Base-by-base conservation (phyloP, 1,139 yeast genomes). In the Lodderomyces metapsilosis region DNA sequence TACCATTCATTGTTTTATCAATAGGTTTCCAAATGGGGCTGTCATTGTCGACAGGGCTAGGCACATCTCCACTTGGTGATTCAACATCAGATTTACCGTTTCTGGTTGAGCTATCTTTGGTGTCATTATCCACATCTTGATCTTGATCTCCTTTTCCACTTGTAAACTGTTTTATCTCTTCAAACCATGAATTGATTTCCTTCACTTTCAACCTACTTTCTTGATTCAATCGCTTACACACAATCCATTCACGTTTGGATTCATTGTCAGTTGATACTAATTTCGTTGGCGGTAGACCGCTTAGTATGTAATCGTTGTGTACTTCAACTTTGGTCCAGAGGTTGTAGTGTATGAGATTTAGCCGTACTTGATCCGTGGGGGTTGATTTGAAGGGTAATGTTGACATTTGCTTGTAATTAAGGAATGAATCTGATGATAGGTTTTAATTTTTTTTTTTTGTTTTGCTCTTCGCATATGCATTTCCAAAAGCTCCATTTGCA, bases 301-400 rank as follows among this genome's bases (percentile, higher is more conserved):
- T 51, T 4, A 68, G 38, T 6, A 64, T 40, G 12, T 30, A 30
- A 33, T 38, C 40, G 16, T 41, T 38, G 41, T 59, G 58, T 4
- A 59, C 52, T 12, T 51, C 38, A 0, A 80, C 75, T 5, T 64
- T 52, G 0, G 65, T 60, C 87, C 87, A 81, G 24, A 70, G 62
- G 51, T 76, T 77, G 53, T 78, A 79, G 49, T 79, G 76, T 2
- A 72, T 61, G 31, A 82, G 66, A 53, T 80, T 80, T 34, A 72
- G 51, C 37, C 53, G 45, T 10, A 69, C 72, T 43, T 61, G 63
- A 21, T 59, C 51, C 10, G 52, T 51, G 17, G 37, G 11, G 15
- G 42, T 20, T 13, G 47, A 20, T 13, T 34, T 36, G 31, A 34
- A 39, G 27, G 24, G 16, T 10, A 20, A 5, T 12, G 36, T 33